Evolutionary conservation across 768 basidiomycete genomes (phyloP).

Genomic region (Mycena latifolia): DNA sequence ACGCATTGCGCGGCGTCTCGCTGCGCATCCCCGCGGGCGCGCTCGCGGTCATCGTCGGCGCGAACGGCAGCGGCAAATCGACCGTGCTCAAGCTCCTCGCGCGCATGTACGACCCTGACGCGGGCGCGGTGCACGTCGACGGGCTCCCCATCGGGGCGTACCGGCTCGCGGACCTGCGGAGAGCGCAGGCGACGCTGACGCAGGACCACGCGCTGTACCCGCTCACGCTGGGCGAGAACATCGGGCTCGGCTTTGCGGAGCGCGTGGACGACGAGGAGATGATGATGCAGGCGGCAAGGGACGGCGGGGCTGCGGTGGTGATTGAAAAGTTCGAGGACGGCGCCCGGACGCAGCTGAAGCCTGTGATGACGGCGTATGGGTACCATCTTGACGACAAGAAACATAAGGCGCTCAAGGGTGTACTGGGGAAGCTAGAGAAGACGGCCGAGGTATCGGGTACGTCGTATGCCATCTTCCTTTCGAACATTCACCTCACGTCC

Average conservation of each 20-base stretch:
- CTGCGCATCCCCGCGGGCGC: slow-evolving; percentile 46
- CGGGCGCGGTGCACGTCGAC: slow-evolving; percentile 49
- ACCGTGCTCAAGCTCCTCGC: slow-evolving; percentile 50
- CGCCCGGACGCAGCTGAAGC: slow-evolving; percentile 24
- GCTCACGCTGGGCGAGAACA: slow-evolving; percentile 53
- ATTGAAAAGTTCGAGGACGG: slow-evolving; percentile 31
- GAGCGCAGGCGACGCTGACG: slow-evolving; percentile 49
- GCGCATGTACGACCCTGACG: slow-evolving; percentile 46
- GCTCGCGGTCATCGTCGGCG: slow-evolving; percentile 51
- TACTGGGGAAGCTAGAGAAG: slow-evolving; percentile 22
- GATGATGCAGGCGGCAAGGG: slow-evolving; percentile 27
- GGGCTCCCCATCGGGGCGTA: slow-evolving; percentile 47
- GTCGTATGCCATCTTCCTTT: too few relatives aligned
- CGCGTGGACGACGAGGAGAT: slow-evolving; percentile 15
- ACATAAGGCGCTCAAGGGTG: slow-evolving; percentile 24
- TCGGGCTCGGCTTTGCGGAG: slow-evolving; percentile 48
- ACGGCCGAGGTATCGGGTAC: slow-evolving; percentile 28
- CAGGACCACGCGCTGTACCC: slow-evolving; percentile 53
- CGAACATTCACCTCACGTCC: too few relatives aligned
- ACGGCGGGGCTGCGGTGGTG: slow-evolving; percentile 30
- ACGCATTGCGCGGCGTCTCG: slow-evolving; percentile 43
- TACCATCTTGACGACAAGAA: slow-evolving; percentile 29
- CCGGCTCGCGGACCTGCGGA: slow-evolving; percentile 43
- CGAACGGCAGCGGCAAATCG: slow-evolving; percentile 53
- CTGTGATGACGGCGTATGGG: slow-evolving; percentile 13